Evolutionary conservation across 768 basidiomycete species (phyloP), one percentile per base, ranked within the genome.

Genomic region (Lactarius psammicola): DNA sequence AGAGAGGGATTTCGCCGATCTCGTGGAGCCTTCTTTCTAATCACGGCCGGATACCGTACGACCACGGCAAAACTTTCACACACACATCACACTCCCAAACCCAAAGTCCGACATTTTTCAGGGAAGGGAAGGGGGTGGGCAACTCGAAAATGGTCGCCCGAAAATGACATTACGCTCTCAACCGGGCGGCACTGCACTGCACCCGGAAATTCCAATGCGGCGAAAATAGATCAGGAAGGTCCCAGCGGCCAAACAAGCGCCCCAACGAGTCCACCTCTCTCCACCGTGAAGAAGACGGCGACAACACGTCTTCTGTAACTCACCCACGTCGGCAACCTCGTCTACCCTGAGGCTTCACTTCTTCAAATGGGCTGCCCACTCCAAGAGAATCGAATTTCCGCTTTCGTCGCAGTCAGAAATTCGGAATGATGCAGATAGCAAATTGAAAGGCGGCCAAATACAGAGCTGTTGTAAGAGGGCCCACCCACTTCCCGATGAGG

Each of bases 21-120:
- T 55, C 51, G 9, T 46, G 66, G 66, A 67, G 66, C 26, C 66
- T 67, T 63, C 62, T 46, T 67, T 4, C 66, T 23, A 53, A 44
- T 59, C 59, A 11, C 6, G 62, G 56, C n/a, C 36, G 10, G 28
- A 23, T 15, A 49, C 46, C 23, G 23, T 59, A 4, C 15, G 40
- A 46, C n/a, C 34, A 8, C 30, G 13, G 28, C 53, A 26, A 54
- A 55, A 42, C 18, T 28, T 62, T 62, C 36, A 38, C 51, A 38
- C 56, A 33, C 34, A 38, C 51, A 38, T n/a, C 31, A 38, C 36
- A 23, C 31, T 11, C 56, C 46, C 46, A 62, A 67, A 54, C 56
- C 46, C 46, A 62, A 67, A 54, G 57, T 59, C 61, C 49, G 61
- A 54, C 55, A 9, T 55, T 18, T 55, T 18, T 18, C 23, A 30